Evolutionary conservation across 352 stramenopile species (phyloP), one percentile per base, ranked within the genome.

Genomic region (Globisporangium cederbergense): DNA sequence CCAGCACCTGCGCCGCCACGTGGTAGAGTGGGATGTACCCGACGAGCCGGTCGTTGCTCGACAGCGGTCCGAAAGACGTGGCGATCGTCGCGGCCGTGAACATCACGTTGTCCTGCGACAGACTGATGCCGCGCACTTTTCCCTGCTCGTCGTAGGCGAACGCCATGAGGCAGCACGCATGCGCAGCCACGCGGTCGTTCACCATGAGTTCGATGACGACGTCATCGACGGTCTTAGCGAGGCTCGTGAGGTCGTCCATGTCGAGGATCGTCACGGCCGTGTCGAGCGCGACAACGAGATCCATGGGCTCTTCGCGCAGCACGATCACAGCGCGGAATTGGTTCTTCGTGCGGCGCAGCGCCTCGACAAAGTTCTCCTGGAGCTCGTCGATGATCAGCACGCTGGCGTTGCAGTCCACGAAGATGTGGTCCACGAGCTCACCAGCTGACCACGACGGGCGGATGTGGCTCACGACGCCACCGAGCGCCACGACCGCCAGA

Each of bases 41-140:
- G 2, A 93, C 75, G 1, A 91, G 60, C 8, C 80, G 78, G 56
- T 95, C 83, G 0, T 58, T 45, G 30, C 56, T 76, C 18, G 60
- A 75, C 2, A 88, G 58, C 22, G 88, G 75, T 0, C 82, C 83
- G 56, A 90, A 86, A 60, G 78, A 80, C 8, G 65, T 63, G 2
- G 83, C 83, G 36, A 95, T 74, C 2, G 79, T 81, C 14, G 79
- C 71, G 9, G 84, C 82, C 8, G 86, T 92, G 65, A 93, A 95
- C 51, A 95, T 73, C 10, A 90, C 75, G 40, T 95, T 95, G 73
- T 95, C 84, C 57, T 95, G 86, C n/a, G 84, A 90, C 0, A 95
- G 51, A 42, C 80, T 79, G 2, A 71, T 74, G 9, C 72, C 83
- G 25, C 80, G 79, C 38, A 92, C 69, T 4, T 59, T 49, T 1